These are phyloP conservation scores for Abortiporus biennis DNA, from an alignment of 1,284 basidiomycete genomes.

Conservation along the genomic window DNA sequence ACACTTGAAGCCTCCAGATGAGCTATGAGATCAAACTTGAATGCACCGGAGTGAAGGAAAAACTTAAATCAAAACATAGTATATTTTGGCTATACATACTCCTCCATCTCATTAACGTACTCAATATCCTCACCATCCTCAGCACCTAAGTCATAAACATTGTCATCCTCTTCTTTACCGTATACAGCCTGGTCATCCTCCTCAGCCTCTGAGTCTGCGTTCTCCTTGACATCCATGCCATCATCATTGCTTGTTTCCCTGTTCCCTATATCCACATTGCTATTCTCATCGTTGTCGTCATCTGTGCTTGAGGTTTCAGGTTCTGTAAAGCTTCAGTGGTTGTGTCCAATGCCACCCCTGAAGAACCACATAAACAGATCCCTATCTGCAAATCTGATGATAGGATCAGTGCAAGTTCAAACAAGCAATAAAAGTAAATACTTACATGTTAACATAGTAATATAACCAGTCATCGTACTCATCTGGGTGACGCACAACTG, in stretches of 20 bases:
- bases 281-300: not conserved
- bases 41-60: too few relatives aligned
- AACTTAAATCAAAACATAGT: too few relatives aligned
- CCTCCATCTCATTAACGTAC: too few relatives aligned
- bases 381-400: slow-evolving; percentile 3
- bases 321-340: too few relatives aligned
- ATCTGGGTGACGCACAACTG: not conserved
- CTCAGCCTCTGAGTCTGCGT: not conserved
- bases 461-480: slow-evolving; percentile 2
- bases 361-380: slow-evolving; percentile 2
- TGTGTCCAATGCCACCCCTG: slow-evolving; percentile 3
- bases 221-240: not conserved
- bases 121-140: too few relatives aligned
- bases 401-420: not conserved
- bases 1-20: too few relatives aligned
- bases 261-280: not conserved
- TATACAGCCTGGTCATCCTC: too few relatives aligned
- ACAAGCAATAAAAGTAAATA: not conserved
- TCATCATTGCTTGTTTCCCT: not conserved
- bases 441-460: slow-evolving; percentile 10
- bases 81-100: too few relatives aligned
- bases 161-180: too few relatives aligned
- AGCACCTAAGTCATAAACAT: too few relatives aligned
- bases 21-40: too few relatives aligned
- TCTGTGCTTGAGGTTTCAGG: not conserved